Evolutionary conservation across 2,329 filamentous ascomycete species (phyloP).

Genomic region (Colletotrichum sp.): DNA sequence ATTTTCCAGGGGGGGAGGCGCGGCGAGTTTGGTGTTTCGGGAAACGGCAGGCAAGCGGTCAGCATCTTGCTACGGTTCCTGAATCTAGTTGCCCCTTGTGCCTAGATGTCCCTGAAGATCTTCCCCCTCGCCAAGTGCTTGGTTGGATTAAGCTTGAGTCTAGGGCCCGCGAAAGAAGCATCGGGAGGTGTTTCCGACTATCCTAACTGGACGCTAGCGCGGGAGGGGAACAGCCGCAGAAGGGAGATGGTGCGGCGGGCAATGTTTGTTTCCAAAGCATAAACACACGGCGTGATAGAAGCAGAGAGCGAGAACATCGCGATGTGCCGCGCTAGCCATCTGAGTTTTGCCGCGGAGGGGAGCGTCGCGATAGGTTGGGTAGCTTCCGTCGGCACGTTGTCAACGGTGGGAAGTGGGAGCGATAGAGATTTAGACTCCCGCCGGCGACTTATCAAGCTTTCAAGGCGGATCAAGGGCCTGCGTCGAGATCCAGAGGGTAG

Average conservation of each 20-base stretch:
- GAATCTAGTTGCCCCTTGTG: background rate
- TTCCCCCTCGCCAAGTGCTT: background rate
- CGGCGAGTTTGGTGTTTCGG: background rate
- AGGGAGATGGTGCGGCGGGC: background rate
- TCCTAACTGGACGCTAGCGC: background rate
- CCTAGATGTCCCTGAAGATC: slow-evolving; percentile 1
- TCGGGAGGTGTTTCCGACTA: background rate
- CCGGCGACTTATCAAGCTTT: background rate
- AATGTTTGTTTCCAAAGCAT: background rate
- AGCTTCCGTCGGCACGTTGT: background rate
- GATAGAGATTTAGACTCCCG: background rate
- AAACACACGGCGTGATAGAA: background rate
- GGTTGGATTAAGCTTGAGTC: background rate
- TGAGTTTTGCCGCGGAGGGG: background rate
- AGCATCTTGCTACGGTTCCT: background rate
- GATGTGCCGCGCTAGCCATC: background rate
- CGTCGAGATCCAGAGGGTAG: background rate
- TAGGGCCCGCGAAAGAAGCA: background rate
- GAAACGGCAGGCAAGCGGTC: background rate
- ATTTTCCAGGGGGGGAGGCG: background rate
- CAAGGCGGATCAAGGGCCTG: background rate
- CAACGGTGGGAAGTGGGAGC: background rate
- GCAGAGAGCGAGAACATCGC: background rate
- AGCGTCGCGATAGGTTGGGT: background rate
- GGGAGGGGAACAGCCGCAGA: background rate